A percentile compares a stretch with the other conserved stretches of the same genome.
phyloP scores from a whole-genome alignment of 306 rosid genomes.

The Cucurbita pepo region DNA sequence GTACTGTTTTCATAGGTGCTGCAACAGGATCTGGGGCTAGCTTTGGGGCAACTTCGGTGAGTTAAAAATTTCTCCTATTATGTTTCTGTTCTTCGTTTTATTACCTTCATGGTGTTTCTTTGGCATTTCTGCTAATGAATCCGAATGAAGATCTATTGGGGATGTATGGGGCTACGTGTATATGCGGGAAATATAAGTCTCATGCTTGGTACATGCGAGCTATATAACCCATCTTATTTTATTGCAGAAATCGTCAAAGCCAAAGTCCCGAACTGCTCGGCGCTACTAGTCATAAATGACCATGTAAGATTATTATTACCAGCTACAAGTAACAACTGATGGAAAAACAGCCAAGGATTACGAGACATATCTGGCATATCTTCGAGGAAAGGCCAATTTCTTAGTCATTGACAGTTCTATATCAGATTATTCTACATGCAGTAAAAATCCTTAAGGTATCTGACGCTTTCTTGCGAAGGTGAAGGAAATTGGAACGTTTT shows the following conservation, averaged over 20 bases:
- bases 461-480: background rate
- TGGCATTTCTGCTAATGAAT: background rate
- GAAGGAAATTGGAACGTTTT: background rate
- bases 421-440: background rate
- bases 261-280: conserved; percentile 53
- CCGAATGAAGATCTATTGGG: background rate
- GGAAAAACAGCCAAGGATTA: background rate
- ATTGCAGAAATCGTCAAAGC: conserved; percentile 64
- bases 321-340: background rate
- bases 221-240: background rate
- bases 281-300: conserved; percentile 27
- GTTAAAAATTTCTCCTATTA: conserved; percentile 16
- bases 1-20: conserved; percentile 35
- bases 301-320: background rate
- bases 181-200: background rate
- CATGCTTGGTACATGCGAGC: background rate
- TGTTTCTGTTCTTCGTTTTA: background rate
- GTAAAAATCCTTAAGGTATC: background rate
- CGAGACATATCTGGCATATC: background rate
- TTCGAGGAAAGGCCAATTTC: background rate
- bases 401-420: background rate
- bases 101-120: background rate
- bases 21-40: conserved; percentile 74
- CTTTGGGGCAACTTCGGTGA: conserved; percentile 65
- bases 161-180: background rate